Conservation (phyloP, 495 filamentous ascomycete genomes). For the Neohortaea acidophila region DNA sequence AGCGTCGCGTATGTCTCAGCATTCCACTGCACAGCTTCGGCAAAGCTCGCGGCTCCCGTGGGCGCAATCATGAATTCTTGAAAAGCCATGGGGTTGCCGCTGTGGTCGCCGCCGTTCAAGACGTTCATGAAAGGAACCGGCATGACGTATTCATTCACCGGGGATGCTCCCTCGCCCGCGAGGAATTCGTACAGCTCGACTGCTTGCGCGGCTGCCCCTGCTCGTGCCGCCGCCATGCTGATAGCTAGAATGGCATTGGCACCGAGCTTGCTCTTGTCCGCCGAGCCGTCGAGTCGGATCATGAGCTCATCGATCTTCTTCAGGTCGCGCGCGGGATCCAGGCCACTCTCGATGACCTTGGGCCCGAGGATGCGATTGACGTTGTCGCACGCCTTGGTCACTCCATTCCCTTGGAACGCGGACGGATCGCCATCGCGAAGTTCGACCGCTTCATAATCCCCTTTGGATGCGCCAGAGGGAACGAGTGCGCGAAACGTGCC, state of each 20-base stretch:
- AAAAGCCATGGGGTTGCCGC: conserved; percentile 10
- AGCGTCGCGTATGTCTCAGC: conserved; percentile 4
- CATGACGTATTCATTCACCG: neutral
- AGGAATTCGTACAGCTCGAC: conserved; percentile 3
- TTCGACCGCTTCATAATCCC: conserved; percentile 12
- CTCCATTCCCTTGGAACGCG: conserved; percentile 4
- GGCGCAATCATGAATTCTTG: conserved; percentile 13
- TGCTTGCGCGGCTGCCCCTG: conserved; percentile 5
- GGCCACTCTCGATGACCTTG: neutral
- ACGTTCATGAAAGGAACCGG: conserved; percentile 12
- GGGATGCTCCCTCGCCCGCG: neutral
- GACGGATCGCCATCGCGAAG: conserved; percentile 7
- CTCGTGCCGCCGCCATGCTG: conserved; percentile 10
- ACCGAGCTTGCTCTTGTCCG: conserved; percentile 10
- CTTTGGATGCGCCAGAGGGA: conserved; percentile 11
- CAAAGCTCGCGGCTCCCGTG: neutral
- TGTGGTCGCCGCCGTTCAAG: conserved; percentile 8
- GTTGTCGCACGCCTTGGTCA: conserved; percentile 1
- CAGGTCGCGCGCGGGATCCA: neutral
- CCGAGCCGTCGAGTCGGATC: conserved; percentile 2
- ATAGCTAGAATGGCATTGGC: conserved; percentile 8
- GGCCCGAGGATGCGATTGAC: conserved; percentile 5
- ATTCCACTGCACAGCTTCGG: conserved; percentile 4
- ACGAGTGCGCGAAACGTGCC: conserved; percentile 5
- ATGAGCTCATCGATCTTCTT: conserved; percentile 5